Base-by-base conservation (phyloP, 1,139 yeast species). In the Geotrichum armillariae region DNA sequence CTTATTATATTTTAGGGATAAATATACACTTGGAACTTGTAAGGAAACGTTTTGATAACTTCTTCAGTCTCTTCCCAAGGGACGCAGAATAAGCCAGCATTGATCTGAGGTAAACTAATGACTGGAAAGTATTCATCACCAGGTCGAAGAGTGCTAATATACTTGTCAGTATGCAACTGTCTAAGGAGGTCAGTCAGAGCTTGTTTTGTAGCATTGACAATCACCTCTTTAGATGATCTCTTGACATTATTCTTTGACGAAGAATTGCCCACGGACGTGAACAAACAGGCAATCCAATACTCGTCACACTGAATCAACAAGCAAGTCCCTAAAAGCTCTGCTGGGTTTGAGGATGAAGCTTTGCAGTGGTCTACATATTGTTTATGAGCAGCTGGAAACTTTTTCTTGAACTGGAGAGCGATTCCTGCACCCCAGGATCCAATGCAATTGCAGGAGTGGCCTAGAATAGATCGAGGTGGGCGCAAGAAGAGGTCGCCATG, bases 361-460 rank as follows among this genome's bases (percentile, higher is more conserved):
- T 21, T 29, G 62, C 93, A 85, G 60, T 79, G 77, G 0, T 69
- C 60, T 14, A 66, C 66, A 63, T 85, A 83, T 8, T 58, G 51
- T 39, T 61, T 57, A 58, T 76, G 82, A 1, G 88, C 74, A 1
- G 69, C 60, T 1, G 87, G 88, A 61, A 72, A 84, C 48, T 71
- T 63, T 25, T 59, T 56, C 32, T 72, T 71, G 62, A 85, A 80
- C 7, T 66, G 71, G 1, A 71, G 71, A 0, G 91, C 93, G 2
- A 88, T 79, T 0, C 96, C 96, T 0, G 87, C 93, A 3, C 95
- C 94, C 96, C 96, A 88, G 0, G 75, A 63, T 0, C 95, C 96
- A 31, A 75, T 72, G 48, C 90, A 82, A 61, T 88, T 88, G 62
- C 95, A 88, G 0, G 95, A 83, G 63, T 88, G 95, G 1, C 83